phyloP scores from a whole-genome alignment of 768 basidiomycete species.

The Termitomyces sp. region DNA sequence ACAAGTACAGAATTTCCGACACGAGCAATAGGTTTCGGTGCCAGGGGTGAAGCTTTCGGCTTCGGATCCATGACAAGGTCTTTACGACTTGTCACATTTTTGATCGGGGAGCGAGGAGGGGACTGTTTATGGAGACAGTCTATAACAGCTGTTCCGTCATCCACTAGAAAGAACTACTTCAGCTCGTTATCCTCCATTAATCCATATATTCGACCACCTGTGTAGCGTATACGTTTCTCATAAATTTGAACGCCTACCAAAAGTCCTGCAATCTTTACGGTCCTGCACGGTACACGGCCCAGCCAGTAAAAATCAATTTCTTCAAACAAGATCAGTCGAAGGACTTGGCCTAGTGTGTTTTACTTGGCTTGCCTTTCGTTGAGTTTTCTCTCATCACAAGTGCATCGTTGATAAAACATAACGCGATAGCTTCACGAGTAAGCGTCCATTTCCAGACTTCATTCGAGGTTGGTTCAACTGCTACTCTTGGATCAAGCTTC shows the following conservation, averaged over 20 bases:
- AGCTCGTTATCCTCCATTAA: not conserved
- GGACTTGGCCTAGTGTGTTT: not conserved
- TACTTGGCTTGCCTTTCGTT: slow-evolving; percentile 21
- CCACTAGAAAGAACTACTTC: slow-evolving; percentile 40
- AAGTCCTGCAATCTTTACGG: slow-evolving; percentile 53
- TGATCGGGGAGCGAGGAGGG: slow-evolving; percentile 17
- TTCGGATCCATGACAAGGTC: slow-evolving; percentile 1
- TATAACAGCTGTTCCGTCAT: slow-evolving; percentile 71
- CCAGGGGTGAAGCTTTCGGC: slow-evolving; percentile 13
- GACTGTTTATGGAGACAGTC: slow-evolving; percentile 51
- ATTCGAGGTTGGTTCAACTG: not conserved
- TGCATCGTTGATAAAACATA: slow-evolving; percentile 52
- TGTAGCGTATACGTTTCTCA: slow-evolving; percentile 57
- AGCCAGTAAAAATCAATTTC: slow-evolving; percentile 66
- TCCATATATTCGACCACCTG: slow-evolving; percentile 30
- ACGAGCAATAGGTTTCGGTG: slow-evolving; percentile 28
- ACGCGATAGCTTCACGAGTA: slow-evolving; percentile 46
- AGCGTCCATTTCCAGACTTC: slow-evolving; percentile 52
- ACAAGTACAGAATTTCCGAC: slow-evolving; percentile 44
- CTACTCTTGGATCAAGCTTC: not conserved
- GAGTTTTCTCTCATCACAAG: slow-evolving; percentile 35
- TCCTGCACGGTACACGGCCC: slow-evolving; percentile 65
- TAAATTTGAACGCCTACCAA: slow-evolving; percentile 57
- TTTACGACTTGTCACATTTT: slow-evolving; percentile 12
- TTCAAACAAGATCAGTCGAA: slow-evolving; percentile 17